Percentiles rank a stretch among this genome's conserved stretches.
phyloP scores from a whole-genome alignment of 306 rosid genomes.

The Inga oerstediana region DNA sequence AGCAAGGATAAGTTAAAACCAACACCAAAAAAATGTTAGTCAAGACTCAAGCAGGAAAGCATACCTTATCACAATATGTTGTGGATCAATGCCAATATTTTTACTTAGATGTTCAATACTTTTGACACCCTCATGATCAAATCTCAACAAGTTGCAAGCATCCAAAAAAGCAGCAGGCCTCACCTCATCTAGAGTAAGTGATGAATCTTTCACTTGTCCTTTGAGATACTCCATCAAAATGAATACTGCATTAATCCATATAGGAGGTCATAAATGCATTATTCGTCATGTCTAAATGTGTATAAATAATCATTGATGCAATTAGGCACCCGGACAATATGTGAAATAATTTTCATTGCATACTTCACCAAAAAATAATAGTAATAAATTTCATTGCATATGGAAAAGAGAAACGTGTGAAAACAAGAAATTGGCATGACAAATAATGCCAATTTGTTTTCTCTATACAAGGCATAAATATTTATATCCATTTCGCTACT shows the following conservation, averaged over 20 bases:
- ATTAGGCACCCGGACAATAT: not conserved
- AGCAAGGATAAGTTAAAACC: not conserved
- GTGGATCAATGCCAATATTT: conserved; percentile 46
- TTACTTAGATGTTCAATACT: conserved; percentile 55
- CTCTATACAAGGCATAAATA: too few relatives aligned
- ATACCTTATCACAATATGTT: conserved; percentile 22
- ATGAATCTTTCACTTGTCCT: conserved; percentile 45
- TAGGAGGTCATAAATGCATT: conserved; percentile 14
- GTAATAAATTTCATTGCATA: not conserved
- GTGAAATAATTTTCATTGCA: too few relatives aligned
- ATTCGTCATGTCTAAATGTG: not conserved
- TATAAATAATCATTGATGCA: not conserved
- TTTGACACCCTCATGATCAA: conserved; percentile 38
- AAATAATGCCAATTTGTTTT: too few relatives aligned
- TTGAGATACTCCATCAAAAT: conserved; percentile 68
- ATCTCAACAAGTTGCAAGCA: conserved; percentile 56
- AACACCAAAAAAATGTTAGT: not conserved
- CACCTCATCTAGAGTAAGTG: conserved; percentile 35
- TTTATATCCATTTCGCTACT: too few relatives aligned
- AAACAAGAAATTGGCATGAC: too few relatives aligned
- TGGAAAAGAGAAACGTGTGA: not conserved
- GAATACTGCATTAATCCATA: conserved; percentile 46
- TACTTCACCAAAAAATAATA: too few relatives aligned
- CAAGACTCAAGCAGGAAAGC: not conserved
- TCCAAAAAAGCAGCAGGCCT: conserved; percentile 44